phyloP scores from a whole-genome alignment of 306 rosid species.

The Cucumis hystrix region DNA sequence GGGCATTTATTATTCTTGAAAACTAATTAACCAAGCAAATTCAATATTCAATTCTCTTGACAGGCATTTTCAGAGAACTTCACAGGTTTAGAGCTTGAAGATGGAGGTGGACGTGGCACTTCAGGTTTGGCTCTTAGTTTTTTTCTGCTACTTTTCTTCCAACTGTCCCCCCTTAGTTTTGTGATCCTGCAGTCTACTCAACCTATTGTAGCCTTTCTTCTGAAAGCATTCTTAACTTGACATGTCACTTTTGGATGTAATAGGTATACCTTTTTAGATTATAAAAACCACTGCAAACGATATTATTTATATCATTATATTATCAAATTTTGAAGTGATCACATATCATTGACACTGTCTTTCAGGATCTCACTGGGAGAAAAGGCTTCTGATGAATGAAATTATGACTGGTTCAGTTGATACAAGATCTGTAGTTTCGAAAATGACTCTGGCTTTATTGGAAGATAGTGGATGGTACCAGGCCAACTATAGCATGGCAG shows the following conservation, averaged over 20 bases:
- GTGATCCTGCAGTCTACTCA: background rate
- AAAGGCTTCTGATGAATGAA: conserved; percentile 95
- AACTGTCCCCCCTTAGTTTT: background rate
- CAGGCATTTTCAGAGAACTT: conserved; percentile 88
- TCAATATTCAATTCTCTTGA: conserved; percentile 7
- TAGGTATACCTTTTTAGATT: background rate
- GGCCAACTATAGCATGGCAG: conserved; percentile 98
- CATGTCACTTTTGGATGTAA: background rate
- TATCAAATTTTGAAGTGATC: background rate
- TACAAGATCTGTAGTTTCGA: conserved; percentile 93
- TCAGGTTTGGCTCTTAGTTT: conserved; percentile 42
- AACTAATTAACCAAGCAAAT: conserved; percentile 1
- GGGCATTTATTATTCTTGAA: background rate
- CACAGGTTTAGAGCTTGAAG: conserved; percentile 95
- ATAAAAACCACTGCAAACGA: background rate
- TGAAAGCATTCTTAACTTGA: background rate
- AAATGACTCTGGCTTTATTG: conserved; percentile 89
- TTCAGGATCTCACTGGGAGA: conserved; percentile 97
- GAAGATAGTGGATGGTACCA: conserved; percentile 99
- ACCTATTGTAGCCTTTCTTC: background rate
- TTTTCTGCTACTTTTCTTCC: background rate
- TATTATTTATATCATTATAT: background rate
- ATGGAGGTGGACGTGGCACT: conserved; percentile 99
- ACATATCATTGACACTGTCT: background rate
- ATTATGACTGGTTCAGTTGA: conserved; percentile 99